A percentile compares a stretch with the other conserved stretches of the same genome.
Conservation (phyloP, 2,329 filamentous ascomycete genomes). For the Pseudocercospora fijiensis region DNA sequence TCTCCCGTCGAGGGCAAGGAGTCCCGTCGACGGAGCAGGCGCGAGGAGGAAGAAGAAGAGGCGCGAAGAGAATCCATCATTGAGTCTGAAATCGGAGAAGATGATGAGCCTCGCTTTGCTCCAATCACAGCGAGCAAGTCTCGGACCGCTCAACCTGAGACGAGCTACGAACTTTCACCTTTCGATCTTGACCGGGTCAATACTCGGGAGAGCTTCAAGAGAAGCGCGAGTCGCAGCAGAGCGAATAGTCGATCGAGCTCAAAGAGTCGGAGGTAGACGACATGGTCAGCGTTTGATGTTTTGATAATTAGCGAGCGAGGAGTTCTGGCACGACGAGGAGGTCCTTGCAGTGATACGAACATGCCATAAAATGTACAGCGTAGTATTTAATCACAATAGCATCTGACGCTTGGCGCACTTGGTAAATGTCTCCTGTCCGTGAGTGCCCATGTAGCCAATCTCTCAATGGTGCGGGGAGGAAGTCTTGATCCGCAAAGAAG, state of each 20-base stretch:
- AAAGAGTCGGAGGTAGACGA: neutral
- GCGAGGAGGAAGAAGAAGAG: slow-evolving; percentile 20
- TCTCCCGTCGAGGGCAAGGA: neutral
- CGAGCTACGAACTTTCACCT: slow-evolving; percentile 40
- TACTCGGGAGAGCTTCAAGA: slow-evolving; percentile 48
- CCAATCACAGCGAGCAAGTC: slow-evolving; percentile 27
- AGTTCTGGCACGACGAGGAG: neutral
- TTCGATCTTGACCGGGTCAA: slow-evolving; percentile 52
- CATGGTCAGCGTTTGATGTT: neutral
- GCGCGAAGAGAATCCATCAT: slow-evolving; percentile 16
- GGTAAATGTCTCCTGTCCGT: neutral
- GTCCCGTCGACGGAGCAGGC: slow-evolving; percentile 5
- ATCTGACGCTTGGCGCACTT: neutral
- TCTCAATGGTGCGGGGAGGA: neutral
- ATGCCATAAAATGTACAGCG: neutral
- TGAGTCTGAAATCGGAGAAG: slow-evolving; percentile 23
- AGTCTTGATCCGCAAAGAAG: no score
- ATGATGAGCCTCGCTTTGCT: slow-evolving; percentile 25
- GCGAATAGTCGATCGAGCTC: slow-evolving; percentile 6
- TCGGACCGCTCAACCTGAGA: neutral
- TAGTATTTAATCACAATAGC: neutral
- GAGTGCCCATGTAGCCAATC: neutral
- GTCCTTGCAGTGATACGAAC: neutral
- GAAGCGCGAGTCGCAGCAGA: neutral
- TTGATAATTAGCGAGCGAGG: neutral